phyloP scores from a whole-genome alignment of 176 grass and related monocot species.

The Triticum timopheevii region DNA sequence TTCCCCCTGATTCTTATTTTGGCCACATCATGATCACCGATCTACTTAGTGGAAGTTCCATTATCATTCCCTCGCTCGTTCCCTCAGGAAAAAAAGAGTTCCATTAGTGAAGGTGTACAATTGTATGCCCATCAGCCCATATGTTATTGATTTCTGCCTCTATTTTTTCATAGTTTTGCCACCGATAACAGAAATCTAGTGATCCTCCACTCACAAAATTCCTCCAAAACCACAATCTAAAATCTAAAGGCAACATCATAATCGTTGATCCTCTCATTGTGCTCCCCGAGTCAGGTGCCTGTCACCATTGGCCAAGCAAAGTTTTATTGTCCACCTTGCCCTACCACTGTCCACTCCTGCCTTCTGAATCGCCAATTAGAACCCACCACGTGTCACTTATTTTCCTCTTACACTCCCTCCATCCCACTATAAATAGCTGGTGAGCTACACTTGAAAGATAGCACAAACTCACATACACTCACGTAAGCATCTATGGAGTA shows the following conservation, averaged over 20 bases:
- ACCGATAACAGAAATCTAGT: neutral
- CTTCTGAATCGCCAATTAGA: neutral
- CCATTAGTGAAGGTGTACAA: too few species aligned
- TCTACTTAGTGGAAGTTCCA: neutral
- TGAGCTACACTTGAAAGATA: neutral
- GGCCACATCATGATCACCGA: neutral
- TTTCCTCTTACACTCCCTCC: neutral
- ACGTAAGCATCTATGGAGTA: neutral
- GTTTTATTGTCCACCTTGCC: neutral
- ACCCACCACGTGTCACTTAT: too few species aligned
- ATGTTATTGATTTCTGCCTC: too few species aligned
- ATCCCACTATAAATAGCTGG: slow-evolving; percentile 8
- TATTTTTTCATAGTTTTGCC: neutral
- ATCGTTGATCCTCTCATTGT: neutral
- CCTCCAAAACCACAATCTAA: neutral
- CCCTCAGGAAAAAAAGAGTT: too few species aligned
- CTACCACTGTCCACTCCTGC: neutral
- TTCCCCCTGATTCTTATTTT: neutral
- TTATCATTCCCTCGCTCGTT: neutral
- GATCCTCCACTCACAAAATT: too few species aligned
- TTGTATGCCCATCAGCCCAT: too few species aligned
- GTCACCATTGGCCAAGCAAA: neutral
- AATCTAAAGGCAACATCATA: neutral
- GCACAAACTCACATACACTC: neutral
- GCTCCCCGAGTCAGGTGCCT: neutral